These are phyloP conservation scores for Amphibolis antarctica DNA, from an alignment of 106 monocot species.

Conservation along the genomic window DNA sequence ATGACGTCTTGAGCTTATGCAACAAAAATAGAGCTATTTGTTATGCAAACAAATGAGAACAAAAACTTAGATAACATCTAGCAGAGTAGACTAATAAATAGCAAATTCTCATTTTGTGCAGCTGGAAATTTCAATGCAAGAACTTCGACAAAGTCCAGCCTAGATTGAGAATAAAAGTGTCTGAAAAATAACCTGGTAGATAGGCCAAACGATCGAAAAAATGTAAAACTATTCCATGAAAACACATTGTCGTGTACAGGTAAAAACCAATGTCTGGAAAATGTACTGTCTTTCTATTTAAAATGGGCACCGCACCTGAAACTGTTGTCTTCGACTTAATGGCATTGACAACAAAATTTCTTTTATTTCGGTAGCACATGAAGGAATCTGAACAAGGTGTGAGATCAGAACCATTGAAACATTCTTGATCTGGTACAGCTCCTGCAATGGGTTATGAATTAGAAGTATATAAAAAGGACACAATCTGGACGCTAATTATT, in stretches of 20 bases:
- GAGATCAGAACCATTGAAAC: conserved; percentile 55
- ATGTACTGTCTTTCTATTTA: neutral
- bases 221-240: neutral
- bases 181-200: too few species aligned
- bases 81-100: too few species aligned
- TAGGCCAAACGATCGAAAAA: neutral
- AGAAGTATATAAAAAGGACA: neutral
- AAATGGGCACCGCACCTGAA: conserved; percentile 47
- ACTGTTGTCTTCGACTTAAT: conserved; percentile 31
- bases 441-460: conserved; percentile 24
- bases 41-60: too few species aligned
- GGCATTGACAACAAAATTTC: conserved; percentile 67
- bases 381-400: conserved; percentile 75
- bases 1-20: neutral
- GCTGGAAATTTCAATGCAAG: too few species aligned
- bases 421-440: conserved; percentile 39
- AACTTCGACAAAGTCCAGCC: too few species aligned
- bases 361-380: conserved; percentile 53
- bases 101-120: too few species aligned
- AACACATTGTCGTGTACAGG: neutral
- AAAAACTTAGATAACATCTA: too few species aligned
- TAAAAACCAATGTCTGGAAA: too few species aligned
- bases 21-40: too few species aligned
- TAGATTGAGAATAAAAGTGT: too few species aligned
- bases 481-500: neutral